phyloP scores from a whole-genome alignment of 371 early-diverging fungal genomes.

The Mortierella sp. region DNA sequence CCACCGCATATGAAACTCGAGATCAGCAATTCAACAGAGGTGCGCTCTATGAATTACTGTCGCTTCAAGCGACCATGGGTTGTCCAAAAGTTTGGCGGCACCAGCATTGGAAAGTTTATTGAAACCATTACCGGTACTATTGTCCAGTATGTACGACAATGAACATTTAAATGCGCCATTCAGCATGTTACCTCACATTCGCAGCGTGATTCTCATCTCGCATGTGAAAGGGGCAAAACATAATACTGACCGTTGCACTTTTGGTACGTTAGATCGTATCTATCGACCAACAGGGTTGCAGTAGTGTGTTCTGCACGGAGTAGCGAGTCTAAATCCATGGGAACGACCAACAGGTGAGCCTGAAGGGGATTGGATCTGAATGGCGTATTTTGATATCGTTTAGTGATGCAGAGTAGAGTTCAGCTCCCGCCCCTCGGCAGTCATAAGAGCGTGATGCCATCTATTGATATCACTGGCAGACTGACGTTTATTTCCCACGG shows the following conservation, averaged over 20 bases:
- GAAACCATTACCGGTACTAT: constrained; percentile 69
- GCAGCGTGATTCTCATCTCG: too few species aligned
- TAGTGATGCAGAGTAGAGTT: too few species aligned
- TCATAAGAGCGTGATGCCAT: background rate
- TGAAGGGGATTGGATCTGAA: background rate
- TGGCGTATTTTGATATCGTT: constrained; percentile 1
- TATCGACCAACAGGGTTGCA: constrained; percentile 74
- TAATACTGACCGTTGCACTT: background rate
- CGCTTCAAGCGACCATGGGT: constrained; percentile 65
- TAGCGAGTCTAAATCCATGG: constrained; percentile 78
- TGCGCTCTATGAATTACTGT: constrained; percentile 15
- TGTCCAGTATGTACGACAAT: constrained; percentile 57
- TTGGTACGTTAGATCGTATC: constrained; percentile 56
- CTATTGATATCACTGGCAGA: background rate
- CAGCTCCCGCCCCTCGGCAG: background rate
- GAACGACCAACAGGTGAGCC: constrained; percentile 65
- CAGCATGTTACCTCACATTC: background rate
- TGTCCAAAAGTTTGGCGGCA: constrained; percentile 92
- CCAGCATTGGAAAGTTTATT: constrained; percentile 87
- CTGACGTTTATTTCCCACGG: background rate
- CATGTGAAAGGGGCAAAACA: background rate
- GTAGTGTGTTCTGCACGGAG: constrained; percentile 89
- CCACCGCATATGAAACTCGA: constrained; percentile 28
- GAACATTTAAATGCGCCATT: background rate
- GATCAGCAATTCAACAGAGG: background rate